Percentiles rank a stretch among this genome's conserved stretches.
These are phyloP conservation scores for Cladosporium sp. DNA, from an alignment of 2,329 filamentous ascomycete species.

Conservation along the genomic window DNA sequence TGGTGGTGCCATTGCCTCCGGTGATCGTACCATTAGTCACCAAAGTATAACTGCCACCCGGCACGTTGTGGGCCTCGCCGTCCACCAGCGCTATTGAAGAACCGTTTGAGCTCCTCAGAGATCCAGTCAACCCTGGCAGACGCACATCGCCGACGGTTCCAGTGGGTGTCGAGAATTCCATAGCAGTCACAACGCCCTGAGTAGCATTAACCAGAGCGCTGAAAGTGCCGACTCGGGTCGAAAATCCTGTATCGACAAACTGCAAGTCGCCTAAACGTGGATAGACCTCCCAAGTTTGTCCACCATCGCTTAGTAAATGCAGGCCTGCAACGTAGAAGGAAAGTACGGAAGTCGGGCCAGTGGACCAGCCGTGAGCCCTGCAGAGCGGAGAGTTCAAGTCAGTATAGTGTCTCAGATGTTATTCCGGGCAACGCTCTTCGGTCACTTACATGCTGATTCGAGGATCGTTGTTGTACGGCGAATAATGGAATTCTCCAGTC, in stretches of 20 bases:
- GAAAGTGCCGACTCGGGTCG: constrained; percentile 15
- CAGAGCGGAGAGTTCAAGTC: background rate
- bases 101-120: constrained; percentile 41
- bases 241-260: constrained; percentile 19
- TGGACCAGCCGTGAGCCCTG: constrained; percentile 34
- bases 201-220: constrained; percentile 13
- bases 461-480: constrained; percentile 27
- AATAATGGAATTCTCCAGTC: constrained; percentile 48
- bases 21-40: constrained; percentile 14
- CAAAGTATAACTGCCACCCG: constrained; percentile 32
- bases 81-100: constrained; percentile 27
- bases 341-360: constrained; percentile 44
- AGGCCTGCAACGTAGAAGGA: constrained; percentile 47
- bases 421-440: background rate
- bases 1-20: constrained; percentile 8
- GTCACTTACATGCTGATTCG: constrained; percentile 22
- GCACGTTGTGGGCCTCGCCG: constrained; percentile 26
- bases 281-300: constrained; percentile 22
- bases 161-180: constrained; percentile 12
- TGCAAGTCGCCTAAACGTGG: constrained; percentile 17
- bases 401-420: background rate
- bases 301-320: constrained; percentile 35
- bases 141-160: constrained; percentile 13
- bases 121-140: constrained; percentile 40
- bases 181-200: constrained; percentile 9